Evolutionary conservation across 2,329 filamentous ascomycete species (phyloP), one percentile per base, ranked within the genome.

Genomic region (Sporothrix brasiliensis): DNA sequence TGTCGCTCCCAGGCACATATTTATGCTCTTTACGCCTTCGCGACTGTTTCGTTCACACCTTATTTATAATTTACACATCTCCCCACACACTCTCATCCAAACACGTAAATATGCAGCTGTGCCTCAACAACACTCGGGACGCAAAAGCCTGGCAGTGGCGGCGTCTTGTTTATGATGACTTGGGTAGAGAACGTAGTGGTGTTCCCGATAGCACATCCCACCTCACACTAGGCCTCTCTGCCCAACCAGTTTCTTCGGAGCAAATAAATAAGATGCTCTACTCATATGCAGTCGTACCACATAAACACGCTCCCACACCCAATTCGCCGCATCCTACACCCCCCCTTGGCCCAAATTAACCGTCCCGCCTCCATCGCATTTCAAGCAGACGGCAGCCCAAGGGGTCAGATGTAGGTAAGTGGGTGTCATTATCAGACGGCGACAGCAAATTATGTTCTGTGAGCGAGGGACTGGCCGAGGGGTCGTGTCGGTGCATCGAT

Each of bases 101-200:
- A 58, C 67, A 69, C 67, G 67, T 61, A 69, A 24, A 19, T 44
- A 52, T 58, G 66, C 66, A 58, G 52, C 52, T 49, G 52, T 58
- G 66, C 66, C 66, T 34, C 16, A 47, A 11, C 5, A n/a, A 9
- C 34, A 5, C 19, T 30, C 27, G 30, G 6, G 16, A 5, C 34
- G 30, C 11, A 61, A 49, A 47, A 30, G 24, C 53, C 41, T 39
- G 67, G 67, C 14, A 16, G 53, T 68, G 66, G 52, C 52, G 52
- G 34, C 34, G 16, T n/a, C 39, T 27, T 54, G n/a, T 44, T 54
- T 19, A 54, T 3, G 30, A 54, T 44, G 14, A n/a, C 14, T 27
- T 56, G 54, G 50, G 50, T 27, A 56, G 50, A 54, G 63, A 16
- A 7, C 34, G 34, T 34, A 34, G 21, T 24, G 13, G 34, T 24